Evolutionary conservation across 2,329 filamentous ascomycete species (phyloP).

Genomic region (Fusarium robinianum): DNA sequence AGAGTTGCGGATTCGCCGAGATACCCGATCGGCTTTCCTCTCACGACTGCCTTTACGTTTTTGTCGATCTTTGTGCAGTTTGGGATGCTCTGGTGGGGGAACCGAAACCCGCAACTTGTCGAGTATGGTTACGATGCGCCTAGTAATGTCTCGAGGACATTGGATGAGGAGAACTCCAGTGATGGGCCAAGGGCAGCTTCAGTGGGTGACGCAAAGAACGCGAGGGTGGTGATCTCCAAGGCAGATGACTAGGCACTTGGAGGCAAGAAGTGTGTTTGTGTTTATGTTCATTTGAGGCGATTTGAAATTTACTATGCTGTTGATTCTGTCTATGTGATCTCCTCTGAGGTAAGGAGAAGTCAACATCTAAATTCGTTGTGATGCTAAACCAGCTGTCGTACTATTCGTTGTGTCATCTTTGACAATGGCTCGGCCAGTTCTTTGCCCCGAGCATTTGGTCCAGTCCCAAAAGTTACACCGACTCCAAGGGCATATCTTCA

Average conservation of each 20-base stretch:
- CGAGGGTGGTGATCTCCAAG: conserved; percentile 9
- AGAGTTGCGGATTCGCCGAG: conserved; percentile 42
- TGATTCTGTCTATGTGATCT: too few species aligned
- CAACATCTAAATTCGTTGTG: too few species aligned
- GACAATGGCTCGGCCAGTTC: too few species aligned
- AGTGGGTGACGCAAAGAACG: conserved; percentile 3
- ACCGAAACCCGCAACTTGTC: conserved; percentile 22
- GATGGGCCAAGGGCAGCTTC: not conserved
- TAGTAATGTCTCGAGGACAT: conserved; percentile 12
- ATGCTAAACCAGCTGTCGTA: too few species aligned
- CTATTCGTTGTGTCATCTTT: too few species aligned
- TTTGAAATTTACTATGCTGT: too few species aligned
- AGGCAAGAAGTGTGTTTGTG: too few species aligned
- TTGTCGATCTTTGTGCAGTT: conserved; percentile 41
- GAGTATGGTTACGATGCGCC: conserved; percentile 30
- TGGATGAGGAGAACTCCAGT: conserved; percentile 26
- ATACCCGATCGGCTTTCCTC: conserved; percentile 45
- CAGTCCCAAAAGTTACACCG: too few species aligned
- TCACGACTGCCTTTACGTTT: conserved; percentile 41
- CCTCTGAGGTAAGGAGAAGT: too few species aligned
- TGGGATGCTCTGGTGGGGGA: conserved; percentile 39
- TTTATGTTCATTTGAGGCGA: too few species aligned
- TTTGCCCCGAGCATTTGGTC: too few species aligned
- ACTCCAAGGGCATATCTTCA: too few species aligned
- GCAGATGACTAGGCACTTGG: not conserved